phyloP scores from a whole-genome alignment of 106 monocot species.

The Allium sativum region DNA sequence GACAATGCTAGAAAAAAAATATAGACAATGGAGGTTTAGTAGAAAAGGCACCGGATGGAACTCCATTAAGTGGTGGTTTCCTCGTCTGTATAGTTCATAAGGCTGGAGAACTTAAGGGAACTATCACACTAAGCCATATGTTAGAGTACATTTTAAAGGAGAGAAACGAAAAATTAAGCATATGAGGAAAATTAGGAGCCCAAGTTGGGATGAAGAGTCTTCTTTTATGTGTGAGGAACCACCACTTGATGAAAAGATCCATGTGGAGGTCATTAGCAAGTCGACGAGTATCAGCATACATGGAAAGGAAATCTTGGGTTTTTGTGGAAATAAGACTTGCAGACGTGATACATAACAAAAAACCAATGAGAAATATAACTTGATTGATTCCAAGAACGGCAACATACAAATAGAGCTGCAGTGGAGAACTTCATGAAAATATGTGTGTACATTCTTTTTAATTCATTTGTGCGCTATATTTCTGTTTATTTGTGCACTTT shows the following conservation, averaged over 20 bases:
- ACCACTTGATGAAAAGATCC: conserved; percentile 52
- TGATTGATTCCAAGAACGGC: conserved; percentile 42
- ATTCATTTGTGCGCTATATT: neutral
- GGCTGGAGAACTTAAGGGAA: conserved; percentile 69
- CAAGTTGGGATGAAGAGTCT: conserved; percentile 63
- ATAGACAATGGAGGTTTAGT: conserved; percentile 17
- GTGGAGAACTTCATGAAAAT: conserved; percentile 24
- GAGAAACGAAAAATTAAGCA: conserved; percentile 62
- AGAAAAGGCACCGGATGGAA: conserved; percentile 38
- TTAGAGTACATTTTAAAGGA: conserved; percentile 50
- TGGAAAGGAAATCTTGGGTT: conserved; percentile 40
- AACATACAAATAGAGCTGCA: conserved; percentile 34
- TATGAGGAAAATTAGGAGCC: conserved; percentile 59
- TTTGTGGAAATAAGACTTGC: conserved; percentile 28
- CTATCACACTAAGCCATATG: conserved; percentile 62
- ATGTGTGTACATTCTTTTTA: neutral
- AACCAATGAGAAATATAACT: conserved; percentile 37
- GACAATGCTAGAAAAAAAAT: conserved; percentile 1
- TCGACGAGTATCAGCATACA: conserved; percentile 52
- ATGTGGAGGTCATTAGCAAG: conserved; percentile 53
- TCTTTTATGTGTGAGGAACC: conserved; percentile 59
- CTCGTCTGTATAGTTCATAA: conserved; percentile 48
- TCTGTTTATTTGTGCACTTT: no score
- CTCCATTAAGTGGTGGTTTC: conserved; percentile 48
- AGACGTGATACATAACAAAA: conserved; percentile 29